Evolutionary conservation across 2,329 filamentous ascomycete genomes (phyloP), one percentile per base, ranked within the genome.

Genomic region (Cordyceps cateniannulata): DNA sequence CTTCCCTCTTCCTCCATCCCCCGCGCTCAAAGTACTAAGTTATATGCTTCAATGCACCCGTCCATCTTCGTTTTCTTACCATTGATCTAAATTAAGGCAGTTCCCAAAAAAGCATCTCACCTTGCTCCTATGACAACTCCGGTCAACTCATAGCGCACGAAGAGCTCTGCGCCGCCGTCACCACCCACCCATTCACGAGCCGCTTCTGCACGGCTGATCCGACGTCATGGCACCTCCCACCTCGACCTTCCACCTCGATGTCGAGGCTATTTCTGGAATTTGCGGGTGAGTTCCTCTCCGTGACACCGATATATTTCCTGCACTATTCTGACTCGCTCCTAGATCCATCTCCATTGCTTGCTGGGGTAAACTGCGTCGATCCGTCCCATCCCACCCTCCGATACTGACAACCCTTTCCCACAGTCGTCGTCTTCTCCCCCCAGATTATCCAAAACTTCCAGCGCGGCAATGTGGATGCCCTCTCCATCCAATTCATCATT

Each of bases 401-500:
- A 32, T 50, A 29, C 40, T 54, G 32, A 35, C 59, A n/a, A 59
- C 6, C 24, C 18, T 29, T 29, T 38, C n/a, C n/a, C 52, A 48
- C 62, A 77, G 90, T 98, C 61, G 91, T 98, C 40, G 95, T 99
- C 62, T 99, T 97, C 77, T 95, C 91, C 1, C 95, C 95, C 2
- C 95, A 99, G 68, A 97, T 99, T 68, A 88, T 96, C 67, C 91
- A 96, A 70, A 97, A 97, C 72, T 97, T 96, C 77, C 87, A 87
- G 64, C 85, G 92, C 60, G 79, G 85, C 66, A 96, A 89, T 45
- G 91, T 92, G 62, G 91, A 97, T 71, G 93, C 92, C 2, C 81
- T 98, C 1, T 96, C 91, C 0, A 84, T 97, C 16, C 88, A 93
- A 60, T 99, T 98, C 77, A 86, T 98, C 70, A 87, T 96, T 63